phyloP scores from a whole-genome alignment of 495 filamentous ascomycete species.

The Talaromyces nanjingensis region DNA sequence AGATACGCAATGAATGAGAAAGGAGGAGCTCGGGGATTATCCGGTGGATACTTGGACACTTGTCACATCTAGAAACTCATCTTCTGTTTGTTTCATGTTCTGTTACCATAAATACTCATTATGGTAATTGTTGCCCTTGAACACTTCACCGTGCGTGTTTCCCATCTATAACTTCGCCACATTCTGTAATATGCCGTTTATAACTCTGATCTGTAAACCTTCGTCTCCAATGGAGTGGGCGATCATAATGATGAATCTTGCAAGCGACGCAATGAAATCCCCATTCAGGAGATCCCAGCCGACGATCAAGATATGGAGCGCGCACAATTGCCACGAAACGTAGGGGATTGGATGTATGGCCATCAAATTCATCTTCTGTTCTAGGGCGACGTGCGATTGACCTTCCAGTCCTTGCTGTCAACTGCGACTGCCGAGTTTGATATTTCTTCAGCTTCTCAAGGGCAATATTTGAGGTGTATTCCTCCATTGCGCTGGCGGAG shows the following conservation, averaged over 20 bases:
- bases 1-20: too few species aligned
- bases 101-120: too few species aligned
- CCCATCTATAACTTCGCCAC: slow-evolving; percentile 16
- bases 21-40: too few species aligned
- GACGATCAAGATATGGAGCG: slow-evolving; percentile 9
- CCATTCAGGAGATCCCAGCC: too few species aligned
- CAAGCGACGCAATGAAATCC: background rate
- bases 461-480: slow-evolving; percentile 10
- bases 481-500: slow-evolving; percentile 12
- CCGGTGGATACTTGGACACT: too few species aligned
- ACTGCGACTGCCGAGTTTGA: background rate
- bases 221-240: slow-evolving; percentile 17
- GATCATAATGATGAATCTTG: slow-evolving; percentile 10
- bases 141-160: slow-evolving; percentile 8
- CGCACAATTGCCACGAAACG: slow-evolving; percentile 21
- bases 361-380: slow-evolving; percentile 13
- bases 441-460: slow-evolving; percentile 3
- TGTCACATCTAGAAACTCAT: too few species aligned
- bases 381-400: slow-evolving; percentile 11
- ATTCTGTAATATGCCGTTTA: slow-evolving; percentile 15
- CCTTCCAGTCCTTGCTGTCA: background rate
- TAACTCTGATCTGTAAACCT: slow-evolving; percentile 15
- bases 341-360: slow-evolving; percentile 11
- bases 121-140: too few species aligned
- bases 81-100: too few species aligned